Base-by-base conservation (phyloP, 768 basidiomycete species). In the Phlebiopsis flavidoalba region DNA sequence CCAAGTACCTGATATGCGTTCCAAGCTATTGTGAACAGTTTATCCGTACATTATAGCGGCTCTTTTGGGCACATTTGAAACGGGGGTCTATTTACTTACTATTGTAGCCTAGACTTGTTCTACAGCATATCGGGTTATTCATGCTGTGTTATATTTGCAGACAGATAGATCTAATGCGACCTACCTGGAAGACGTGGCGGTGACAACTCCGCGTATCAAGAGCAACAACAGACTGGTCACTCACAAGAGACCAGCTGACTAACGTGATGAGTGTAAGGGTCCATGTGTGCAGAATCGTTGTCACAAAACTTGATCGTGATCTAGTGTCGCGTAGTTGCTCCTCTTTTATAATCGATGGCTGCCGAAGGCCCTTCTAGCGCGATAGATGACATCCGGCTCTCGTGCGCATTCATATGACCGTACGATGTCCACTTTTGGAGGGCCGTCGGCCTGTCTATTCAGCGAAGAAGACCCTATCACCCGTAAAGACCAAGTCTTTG, bases 91-190 rank as follows among this genome's bases (percentile, higher is more conserved):
- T 43, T 10, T 26, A 46, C 82, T 65, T 53, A 85, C 84, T 86
- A 61, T 87, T 87, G 64, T 83, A 87, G 2, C 84, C 85, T 74
- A 87, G 75, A 22, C 80, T 83, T 86, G 36, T 17, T 12, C 22
- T 8, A n/a, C n/a, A n/a, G n/a, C n/a, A n/a, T n/a, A 2, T 47
- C n/a, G 40, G 17, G 40, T 43, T 3, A 43, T 12, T 17, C 2
- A 51, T 6, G 12, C 21, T 12, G 50, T 53, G n/a, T n/a, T n/a
- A n/a, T n/a, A n/a, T n/a, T n/a, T n/a, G n/a, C 5, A n/a, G 19
- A 1, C 33, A 53, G 19, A 35, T 8, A n/a, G 15, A 53, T n/a
- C n/a, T 36, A 36, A 53, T 35, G 15, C n/a, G 19, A 24, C 17
- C 45, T 45, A 63, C 62, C 62, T 40, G 62, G 62, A 12, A 63